Base-by-base conservation (phyloP, 768 basidiomycete species). In the Galerina marginata region DNA sequence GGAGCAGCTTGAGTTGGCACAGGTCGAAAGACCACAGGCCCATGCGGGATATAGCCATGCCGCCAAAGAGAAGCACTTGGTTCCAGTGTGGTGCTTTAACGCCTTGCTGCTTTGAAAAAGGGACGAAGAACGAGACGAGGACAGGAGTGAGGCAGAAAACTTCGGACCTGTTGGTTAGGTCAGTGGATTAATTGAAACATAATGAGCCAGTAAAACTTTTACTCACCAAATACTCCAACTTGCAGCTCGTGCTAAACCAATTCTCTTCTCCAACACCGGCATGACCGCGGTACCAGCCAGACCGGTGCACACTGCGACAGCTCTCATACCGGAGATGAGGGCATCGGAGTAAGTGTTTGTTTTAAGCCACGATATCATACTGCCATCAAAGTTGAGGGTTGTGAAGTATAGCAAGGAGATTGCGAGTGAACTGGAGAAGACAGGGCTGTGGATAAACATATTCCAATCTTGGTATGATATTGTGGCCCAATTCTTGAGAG, bases 1-100 rank as follows among this genome's bases (percentile, higher is more conserved):
- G 83, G 5, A 86, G 71, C 55, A 80, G 74, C 58, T 84, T 81
- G 10, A 82, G 70, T 56, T 86, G 83, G 47, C 74, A 72, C 7
- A 86, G 74, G 64, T 86, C 84, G 66, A 86, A 85, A 0, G 77
- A 74, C 83, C 83, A 85, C 0, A 86, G 73, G 0, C 83, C 82
- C 36, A 83, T 75, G 6, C 81, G 71, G 0, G 77, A 79, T 1
- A 79, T 64, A 4, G 81, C 80, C 76, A 85, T 80, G 12, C 82
- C 81, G 76, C 77, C 76, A 50, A 84, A 83, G 4, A 84, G 76
- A 12, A 84, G 58, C 0, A 67, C 73, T 4, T 75, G 69, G 44
- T 65, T 64, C 79, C 78, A 75, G 11, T 61, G 56, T 0, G 73
- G 64, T 1, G 70, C 63, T 49, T 64, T 64, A 15, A 25, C 29